Evolutionary conservation across 2,329 filamentous ascomycete species (phyloP).

Genomic region (Tolypocladium ophioglossoides): DNA sequence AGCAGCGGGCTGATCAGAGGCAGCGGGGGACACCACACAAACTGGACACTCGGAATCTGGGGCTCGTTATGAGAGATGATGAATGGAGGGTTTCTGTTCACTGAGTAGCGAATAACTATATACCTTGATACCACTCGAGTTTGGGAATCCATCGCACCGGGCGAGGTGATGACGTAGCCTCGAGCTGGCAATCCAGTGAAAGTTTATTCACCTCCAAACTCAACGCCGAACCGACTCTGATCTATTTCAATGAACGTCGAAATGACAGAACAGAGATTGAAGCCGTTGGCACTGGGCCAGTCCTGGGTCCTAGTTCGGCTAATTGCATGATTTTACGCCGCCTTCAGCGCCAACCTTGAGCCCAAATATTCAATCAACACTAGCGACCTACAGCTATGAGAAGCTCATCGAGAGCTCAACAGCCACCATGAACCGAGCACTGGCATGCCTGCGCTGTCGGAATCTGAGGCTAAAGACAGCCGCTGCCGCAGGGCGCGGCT

Average conservation of each 20-base stretch:
- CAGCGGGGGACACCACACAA: conserved; percentile 28
- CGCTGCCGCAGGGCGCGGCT: conserved; percentile 8
- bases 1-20: conserved; percentile 39
- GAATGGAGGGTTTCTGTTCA: background rate
- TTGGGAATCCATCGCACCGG: background rate
- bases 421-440: conserved; percentile 20
- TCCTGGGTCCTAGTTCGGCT: conserved; percentile 9
- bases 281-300: background rate
- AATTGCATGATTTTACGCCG: conserved; percentile 17
- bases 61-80: conserved; percentile 32
- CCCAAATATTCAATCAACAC: background rate
- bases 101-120: background rate
- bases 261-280: background rate
- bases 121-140: background rate
- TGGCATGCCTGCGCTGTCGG: conserved; percentile 15
- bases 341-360: background rate
- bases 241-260: background rate
- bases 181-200: background rate
- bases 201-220: background rate
- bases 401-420: conserved; percentile 9
- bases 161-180: background rate
- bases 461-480: conserved; percentile 8
- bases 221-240: background rate
- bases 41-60: conserved; percentile 55
- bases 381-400: conserved; percentile 8